Conservation (phyloP, 164 flowering plant species). For the Annona squamosa region DNA sequence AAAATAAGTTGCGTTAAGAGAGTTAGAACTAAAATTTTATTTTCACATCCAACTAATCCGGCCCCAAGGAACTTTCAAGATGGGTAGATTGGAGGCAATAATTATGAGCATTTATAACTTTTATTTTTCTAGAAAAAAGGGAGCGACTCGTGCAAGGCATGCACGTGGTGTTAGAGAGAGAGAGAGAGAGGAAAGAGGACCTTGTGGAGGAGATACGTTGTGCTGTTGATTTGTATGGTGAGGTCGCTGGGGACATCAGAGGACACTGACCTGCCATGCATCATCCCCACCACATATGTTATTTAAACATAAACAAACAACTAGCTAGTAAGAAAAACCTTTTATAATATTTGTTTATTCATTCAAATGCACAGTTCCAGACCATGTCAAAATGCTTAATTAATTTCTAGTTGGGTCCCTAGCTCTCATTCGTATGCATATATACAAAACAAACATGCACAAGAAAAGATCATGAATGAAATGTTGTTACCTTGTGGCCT, state of each 20-base stretch:
- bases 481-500: slow-evolving; percentile 55
- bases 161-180: neutral
- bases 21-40: too few species aligned
- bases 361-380: too few species aligned
- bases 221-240: slow-evolving; percentile 46
- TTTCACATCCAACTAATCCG: too few species aligned
- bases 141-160: neutral
- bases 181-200: slow-evolving; percentile 28
- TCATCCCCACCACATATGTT: neutral
- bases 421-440: too few species aligned
- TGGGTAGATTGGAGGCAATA: too few species aligned
- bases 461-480: neutral
- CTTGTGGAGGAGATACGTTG: slow-evolving; percentile 68
- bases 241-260: slow-evolving; percentile 68
- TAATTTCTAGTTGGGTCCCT: too few species aligned
- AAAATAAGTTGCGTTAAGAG: too few species aligned
- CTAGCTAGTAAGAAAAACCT: neutral
- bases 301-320: too few species aligned
- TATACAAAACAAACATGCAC: neutral
- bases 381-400: too few species aligned
- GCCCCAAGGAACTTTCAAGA: too few species aligned
- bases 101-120: too few species aligned
- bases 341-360: too few species aligned
- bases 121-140: neutral
- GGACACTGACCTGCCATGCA: slow-evolving; percentile 47